Evolutionary conservation across 805 yeast genomes (phyloP).

Genomic region (Candida peoriensis): DNA sequence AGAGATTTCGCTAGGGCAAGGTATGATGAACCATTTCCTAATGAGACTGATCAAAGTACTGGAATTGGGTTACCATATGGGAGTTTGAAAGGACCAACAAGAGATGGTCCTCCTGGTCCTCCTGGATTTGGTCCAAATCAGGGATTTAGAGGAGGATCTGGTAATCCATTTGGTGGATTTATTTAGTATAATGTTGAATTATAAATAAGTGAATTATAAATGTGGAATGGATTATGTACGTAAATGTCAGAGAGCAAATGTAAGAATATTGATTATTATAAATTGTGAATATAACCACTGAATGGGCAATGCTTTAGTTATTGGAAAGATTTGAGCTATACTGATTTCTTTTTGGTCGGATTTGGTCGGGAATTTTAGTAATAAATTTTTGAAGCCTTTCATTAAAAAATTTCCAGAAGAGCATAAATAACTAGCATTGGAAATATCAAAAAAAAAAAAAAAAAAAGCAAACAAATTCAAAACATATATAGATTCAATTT

Average conservation of each 20-base stretch:
- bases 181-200: too few species aligned
- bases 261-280: neutral
- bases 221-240: too few species aligned
- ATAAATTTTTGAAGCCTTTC: too few species aligned
- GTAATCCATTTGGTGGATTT: constrained; percentile 9
- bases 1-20: constrained; percentile 4
- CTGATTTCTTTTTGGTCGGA: neutral
- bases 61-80: constrained; percentile 11
- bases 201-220: too few species aligned
- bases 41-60: constrained; percentile 3
- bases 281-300: neutral
- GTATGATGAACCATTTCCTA: constrained; percentile 4
- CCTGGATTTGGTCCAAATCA: neutral
- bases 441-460: too few species aligned
- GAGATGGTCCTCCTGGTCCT: neutral
- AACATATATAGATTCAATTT: too few species aligned
- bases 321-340: neutral
- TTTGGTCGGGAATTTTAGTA: neutral
- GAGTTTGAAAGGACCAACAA: constrained; percentile 1
- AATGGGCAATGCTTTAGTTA: neutral
- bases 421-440: too few species aligned
- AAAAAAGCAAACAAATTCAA: too few species aligned
- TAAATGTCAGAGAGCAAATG: too few species aligned
- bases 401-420: too few species aligned
- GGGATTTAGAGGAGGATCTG: constrained; percentile 1